These are phyloP conservation scores for Corymbia citriodora DNA, from an alignment of 441 rosid species.

Conservation along the genomic window DNA sequence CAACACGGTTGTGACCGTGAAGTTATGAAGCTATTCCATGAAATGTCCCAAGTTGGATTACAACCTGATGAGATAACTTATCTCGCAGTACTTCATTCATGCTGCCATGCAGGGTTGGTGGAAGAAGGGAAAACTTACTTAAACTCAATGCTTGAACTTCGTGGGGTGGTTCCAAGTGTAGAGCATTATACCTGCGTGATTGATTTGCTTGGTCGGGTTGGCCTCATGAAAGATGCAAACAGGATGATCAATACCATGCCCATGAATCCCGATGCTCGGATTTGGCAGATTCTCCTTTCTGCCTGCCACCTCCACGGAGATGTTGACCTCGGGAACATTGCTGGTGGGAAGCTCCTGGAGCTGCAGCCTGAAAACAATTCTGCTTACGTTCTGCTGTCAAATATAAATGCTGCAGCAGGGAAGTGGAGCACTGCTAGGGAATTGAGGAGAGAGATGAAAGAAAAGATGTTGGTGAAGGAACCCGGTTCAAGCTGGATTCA, in stretches of 20 bases:
- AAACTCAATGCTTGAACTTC: slow-evolving; percentile 22
- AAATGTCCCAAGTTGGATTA: slow-evolving; percentile 15
- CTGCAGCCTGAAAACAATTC: slow-evolving; percentile 35
- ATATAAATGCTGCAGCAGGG: slow-evolving; percentile 31
- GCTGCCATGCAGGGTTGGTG: slow-evolving; percentile 34
- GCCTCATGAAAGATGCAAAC: slow-evolving; percentile 35
- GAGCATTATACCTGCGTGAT: slow-evolving; percentile 40
- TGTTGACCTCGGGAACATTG: slow-evolving; percentile 27
- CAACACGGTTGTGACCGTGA: slow-evolving; percentile 22
- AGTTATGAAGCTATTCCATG: slow-evolving; percentile 16
- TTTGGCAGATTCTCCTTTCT: slow-evolving; percentile 41
- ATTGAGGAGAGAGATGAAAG: slow-evolving; percentile 39
- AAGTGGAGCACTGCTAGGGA: slow-evolving; percentile 27
- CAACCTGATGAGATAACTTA: slow-evolving; percentile 37
- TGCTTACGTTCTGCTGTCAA: slow-evolving; percentile 35
- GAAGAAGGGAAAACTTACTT: slow-evolving; percentile 17
- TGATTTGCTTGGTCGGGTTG: slow-evolving; percentile 41
- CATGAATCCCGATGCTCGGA: slow-evolving; percentile 26
- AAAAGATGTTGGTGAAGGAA: slow-evolving; percentile 24
- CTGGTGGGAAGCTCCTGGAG: slow-evolving; percentile 30
- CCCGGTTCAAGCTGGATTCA: slow-evolving; percentile 43
- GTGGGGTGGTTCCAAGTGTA: slow-evolving; percentile 23
- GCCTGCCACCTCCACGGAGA: slow-evolving; percentile 27
- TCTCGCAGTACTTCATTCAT: slow-evolving; percentile 31
- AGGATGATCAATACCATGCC: slow-evolving; percentile 33